A percentile compares a stretch with the other conserved stretches of the same genome.
Conservation (phyloP, 768 basidiomycete species). For the Boletales sp. region DNA sequence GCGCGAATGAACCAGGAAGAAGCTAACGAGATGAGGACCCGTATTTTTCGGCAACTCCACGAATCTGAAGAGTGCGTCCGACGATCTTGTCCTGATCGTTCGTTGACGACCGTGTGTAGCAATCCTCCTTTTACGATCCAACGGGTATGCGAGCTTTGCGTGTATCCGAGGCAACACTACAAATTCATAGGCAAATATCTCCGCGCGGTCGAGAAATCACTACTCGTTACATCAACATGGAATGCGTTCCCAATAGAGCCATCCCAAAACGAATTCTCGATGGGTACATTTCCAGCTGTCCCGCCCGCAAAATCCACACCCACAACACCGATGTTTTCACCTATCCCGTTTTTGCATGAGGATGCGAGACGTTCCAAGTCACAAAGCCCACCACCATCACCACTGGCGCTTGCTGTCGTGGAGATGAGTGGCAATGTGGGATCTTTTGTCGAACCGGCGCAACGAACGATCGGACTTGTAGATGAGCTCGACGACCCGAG, state of each 20-base stretch:
- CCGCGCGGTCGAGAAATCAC: constrained; percentile 76
- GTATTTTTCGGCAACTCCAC: constrained; percentile 62
- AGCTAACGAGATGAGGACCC: constrained; percentile 51
- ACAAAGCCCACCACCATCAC: constrained; percentile 75
- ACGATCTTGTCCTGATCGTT: neutral
- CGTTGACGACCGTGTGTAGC: constrained; percentile 23
- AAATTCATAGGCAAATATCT: constrained; percentile 81
- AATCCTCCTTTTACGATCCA: constrained; percentile 87
- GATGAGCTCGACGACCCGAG: constrained; percentile 84
- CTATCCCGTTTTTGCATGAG: constrained; percentile 82
- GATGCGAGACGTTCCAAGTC: constrained; percentile 79
- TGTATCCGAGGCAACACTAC: constrained; percentile 69
- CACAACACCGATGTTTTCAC: constrained; percentile 80
- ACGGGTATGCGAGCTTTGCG: constrained; percentile 78
- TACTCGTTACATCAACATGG: constrained; percentile 81
- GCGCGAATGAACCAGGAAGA: constrained; percentile 60
- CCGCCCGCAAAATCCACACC: constrained; percentile 55
- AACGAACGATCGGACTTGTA: constrained; percentile 68
- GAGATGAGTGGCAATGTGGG: constrained; percentile 34
- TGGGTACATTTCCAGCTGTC: constrained; percentile 37
- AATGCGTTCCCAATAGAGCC: constrained; percentile 58
- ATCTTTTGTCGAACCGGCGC: constrained; percentile 33
- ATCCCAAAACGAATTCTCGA: constrained; percentile 27
- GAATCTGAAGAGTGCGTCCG: constrained; percentile 67
- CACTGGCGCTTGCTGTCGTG: constrained; percentile 48